Base-by-base conservation (phyloP, 768 basidiomycete species). In the Pleurotus citrinopileatus region DNA sequence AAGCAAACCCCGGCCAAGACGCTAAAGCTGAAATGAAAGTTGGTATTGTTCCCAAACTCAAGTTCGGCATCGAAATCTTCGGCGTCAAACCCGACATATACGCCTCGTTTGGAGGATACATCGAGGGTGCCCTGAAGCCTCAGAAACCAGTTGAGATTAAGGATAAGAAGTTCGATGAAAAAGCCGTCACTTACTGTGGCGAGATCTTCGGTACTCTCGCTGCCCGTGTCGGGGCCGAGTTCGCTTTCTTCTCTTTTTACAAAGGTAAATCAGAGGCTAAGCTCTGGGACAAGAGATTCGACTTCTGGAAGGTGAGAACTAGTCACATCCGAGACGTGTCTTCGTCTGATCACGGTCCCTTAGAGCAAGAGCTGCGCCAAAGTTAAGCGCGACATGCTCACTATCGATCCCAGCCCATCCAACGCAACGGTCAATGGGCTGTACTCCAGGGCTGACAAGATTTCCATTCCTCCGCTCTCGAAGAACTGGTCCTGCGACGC, bases 11-110 rank as follows among this genome's bases (percentile, higher is more conserved):
- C 6, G 48, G 34, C 12, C 22, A 22, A 8, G 48, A 34, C 1
- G 34, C 15, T 2, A 4, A n/a, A 4, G 48, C 48, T n/a, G 9
- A 34, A 8, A n/a, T 51, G 17, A 51, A 51, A 37, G 48, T 51
- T n/a, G 48, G 48, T 20, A 37, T 51, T 10, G 37, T 51, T 23
- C 48, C 48, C 48, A 51, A 51, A 37, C 48, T 51, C 19, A 34
- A 34, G 1, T 51, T 51, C 3, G 48, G 48, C 8, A 34, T 51
- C 9, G 3, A 51, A n/a, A 34, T 51, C 4, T 51, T 51, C 3
- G 48, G 48, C 27, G 8, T 51, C 48, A 26, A 3, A 19, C 48
- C 48, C 1, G 48, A 51, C 22, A 37, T 51, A 12, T 51, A 26
- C 34, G 19, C 34, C 13, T 36, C 29, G 19, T 51, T 51, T 3